Conservation (phyloP, 495 filamentous ascomycete genomes). For the Penicillium herquei region DNA sequence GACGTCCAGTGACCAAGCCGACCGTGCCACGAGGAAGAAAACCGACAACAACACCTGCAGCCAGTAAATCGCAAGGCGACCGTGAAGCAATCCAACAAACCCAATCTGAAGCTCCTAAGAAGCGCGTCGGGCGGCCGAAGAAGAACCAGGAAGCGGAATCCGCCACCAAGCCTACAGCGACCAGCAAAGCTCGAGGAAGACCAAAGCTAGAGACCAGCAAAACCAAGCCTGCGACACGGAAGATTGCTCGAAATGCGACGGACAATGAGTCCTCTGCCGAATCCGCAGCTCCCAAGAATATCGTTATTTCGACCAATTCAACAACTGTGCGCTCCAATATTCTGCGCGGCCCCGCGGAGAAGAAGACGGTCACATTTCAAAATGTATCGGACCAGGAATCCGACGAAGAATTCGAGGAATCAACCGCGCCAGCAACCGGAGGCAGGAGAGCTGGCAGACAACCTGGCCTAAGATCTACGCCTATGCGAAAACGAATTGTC, state of each 20-base stretch:
- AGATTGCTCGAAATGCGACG: too few relatives aligned
- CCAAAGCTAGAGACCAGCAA: too few relatives aligned
- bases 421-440: slow-evolving; percentile 21
- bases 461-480: slow-evolving; percentile 46
- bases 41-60: slow-evolving; percentile 7
- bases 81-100: slow-evolving; percentile 11
- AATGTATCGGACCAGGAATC: slow-evolving; percentile 38
- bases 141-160: slow-evolving; percentile 16
- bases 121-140: slow-evolving; percentile 34
- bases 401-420: slow-evolving; percentile 33
- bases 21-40: slow-evolving; percentile 21
- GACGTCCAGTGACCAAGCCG: slow-evolving; percentile 12
- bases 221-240: too few relatives aligned
- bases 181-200: too few relatives aligned
- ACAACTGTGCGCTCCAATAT: slow-evolving; percentile 35
- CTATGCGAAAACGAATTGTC: slow-evolving; percentile 43
- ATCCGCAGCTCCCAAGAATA: slow-evolving; percentile 14
- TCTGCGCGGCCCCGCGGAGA: slow-evolving; percentile 42
- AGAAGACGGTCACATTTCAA: slow-evolving; percentile 56
- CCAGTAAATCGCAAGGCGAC: slow-evolving; percentile 13
- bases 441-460: slow-evolving; percentile 22
- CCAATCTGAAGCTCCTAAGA: slow-evolving; percentile 32
- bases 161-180: neutral
- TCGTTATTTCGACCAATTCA: slow-evolving; percentile 33
- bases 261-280: slow-evolving; percentile 1